These are phyloP conservation scores for Aspergillus alliaceus DNA, from an alignment of 2,329 filamentous ascomycete species.

Conservation along the genomic window DNA sequence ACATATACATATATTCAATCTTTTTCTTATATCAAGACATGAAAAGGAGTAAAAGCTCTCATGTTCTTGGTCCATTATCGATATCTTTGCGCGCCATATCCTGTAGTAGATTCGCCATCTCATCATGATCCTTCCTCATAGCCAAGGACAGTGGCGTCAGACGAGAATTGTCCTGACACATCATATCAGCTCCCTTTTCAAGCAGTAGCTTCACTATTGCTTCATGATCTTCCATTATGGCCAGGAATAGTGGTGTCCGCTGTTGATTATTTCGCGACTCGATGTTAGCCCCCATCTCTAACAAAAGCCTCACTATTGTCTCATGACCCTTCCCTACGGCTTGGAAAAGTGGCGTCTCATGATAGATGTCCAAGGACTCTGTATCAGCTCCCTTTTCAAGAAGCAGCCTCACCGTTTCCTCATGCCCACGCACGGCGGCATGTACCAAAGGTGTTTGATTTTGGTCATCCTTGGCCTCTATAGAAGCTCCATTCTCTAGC, in stretches of 20 bases:
- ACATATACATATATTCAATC: no score
- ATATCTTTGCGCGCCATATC: no score
- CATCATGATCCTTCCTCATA: not conserved
- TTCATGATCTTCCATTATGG: not conserved
- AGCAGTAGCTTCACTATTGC: not conserved
- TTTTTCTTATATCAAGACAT: no score
- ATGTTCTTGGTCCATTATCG: no score
- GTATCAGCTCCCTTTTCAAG: not conserved
- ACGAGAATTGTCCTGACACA: not conserved
- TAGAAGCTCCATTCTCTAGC: not conserved
- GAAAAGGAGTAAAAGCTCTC: no score
- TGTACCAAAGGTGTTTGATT: not conserved
- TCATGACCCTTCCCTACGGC: not conserved
- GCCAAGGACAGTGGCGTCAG: not conserved
- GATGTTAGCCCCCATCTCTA: not conserved
- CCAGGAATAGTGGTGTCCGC: not conserved
- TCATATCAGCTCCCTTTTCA: not conserved
- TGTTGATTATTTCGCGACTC: not conserved
- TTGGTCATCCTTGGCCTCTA: not conserved
- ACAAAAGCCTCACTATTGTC: not conserved
- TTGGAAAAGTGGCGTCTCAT: not conserved
- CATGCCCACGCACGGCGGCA: not conserved
- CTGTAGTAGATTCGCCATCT: no score
- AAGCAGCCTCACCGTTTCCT: not conserved
- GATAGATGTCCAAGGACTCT: not conserved